Conservation (phyloP, 805 yeast genomes). For the Metschnikowia rubicola region DNA sequence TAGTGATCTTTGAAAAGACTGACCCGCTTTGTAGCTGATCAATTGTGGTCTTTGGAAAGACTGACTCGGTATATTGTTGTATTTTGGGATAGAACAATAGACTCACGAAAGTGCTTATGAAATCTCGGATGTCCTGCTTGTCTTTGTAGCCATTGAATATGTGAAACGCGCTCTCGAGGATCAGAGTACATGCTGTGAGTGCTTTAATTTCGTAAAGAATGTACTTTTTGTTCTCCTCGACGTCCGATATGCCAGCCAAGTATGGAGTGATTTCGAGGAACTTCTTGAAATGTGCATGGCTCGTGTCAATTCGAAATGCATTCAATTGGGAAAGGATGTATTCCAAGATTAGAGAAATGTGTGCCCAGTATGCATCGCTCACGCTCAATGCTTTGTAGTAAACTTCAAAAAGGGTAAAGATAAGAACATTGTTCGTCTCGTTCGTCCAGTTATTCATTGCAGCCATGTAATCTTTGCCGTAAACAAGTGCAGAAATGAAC, state of each 20-base stretch:
- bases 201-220: conserved; percentile 8
- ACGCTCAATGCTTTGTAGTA: conserved; percentile 23
- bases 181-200: conserved; percentile 2
- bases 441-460: conserved; percentile 25
- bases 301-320: conserved; percentile 19
- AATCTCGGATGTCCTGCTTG: conserved; percentile 9
- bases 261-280: conserved; percentile 22
- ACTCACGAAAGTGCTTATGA: conserved; percentile 6
- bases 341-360: conserved; percentile 23
- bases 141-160: conserved; percentile 38
- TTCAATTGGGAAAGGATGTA: conserved; percentile 18
- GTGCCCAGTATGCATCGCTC: conserved; percentile 29
- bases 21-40: conserved; percentile 5
- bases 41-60: conserved; percentile 1
- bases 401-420: conserved; percentile 29
- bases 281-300: conserved; percentile 20
- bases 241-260: conserved; percentile 4
- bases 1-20: not conserved
- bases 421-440: conserved; percentile 17
- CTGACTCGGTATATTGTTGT: too few species aligned
- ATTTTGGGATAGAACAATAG: too few species aligned
- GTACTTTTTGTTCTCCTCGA: conserved; percentile 1
- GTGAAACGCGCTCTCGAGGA: conserved; percentile 20
- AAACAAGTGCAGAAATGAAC: conserved; percentile 20
- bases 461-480: conserved; percentile 16